Conservation (phyloP, 2,329 filamentous ascomycete species). For the Capronia americana region DNA sequence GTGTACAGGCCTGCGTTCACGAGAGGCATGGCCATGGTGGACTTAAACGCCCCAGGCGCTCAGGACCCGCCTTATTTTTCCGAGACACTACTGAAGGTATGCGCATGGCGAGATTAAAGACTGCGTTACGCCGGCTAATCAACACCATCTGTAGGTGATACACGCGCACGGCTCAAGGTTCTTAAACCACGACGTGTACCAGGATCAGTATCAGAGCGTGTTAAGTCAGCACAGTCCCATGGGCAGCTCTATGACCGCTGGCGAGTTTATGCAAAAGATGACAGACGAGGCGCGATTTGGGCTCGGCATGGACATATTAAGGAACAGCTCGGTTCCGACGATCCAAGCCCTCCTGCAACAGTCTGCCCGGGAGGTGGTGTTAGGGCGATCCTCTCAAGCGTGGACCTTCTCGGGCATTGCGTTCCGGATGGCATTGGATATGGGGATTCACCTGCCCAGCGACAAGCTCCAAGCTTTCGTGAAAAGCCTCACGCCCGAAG, state of each 20-base stretch:
- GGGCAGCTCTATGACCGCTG: conserved; percentile 21
- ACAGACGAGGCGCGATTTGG: conserved; percentile 40
- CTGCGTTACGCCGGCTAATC: neutral
- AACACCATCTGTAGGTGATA: conserved; percentile 29
- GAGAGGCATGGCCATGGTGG: conserved; percentile 37
- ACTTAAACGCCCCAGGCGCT: conserved; percentile 30
- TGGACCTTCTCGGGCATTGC: conserved; percentile 44
- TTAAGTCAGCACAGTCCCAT: conserved; percentile 25
- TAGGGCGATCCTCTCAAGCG: conserved; percentile 41
- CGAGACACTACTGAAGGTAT: conserved; percentile 39
- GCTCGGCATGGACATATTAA: conserved; percentile 42
- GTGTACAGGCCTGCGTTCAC: conserved; percentile 44
- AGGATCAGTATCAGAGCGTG: conserved; percentile 33
- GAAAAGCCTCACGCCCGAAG: conserved; percentile 40
- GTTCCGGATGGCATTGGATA: conserved; percentile 44
- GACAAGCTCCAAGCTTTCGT: conserved; percentile 39
- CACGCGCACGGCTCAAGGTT: conserved; percentile 38
- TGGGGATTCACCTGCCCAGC: conserved; percentile 42
- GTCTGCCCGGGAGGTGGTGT: conserved; percentile 42
- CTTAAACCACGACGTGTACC: conserved; percentile 39
- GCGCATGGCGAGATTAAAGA: conserved; percentile 10
- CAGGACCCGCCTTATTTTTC: conserved; percentile 41
- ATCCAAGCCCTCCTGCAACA: conserved; percentile 44
- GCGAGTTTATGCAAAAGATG: conserved; percentile 36
- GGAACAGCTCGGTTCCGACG: conserved; percentile 41